Evolutionary conservation across 176 grass and related monocot species (phyloP).

Genomic region (Oropetium thomaeum): DNA sequence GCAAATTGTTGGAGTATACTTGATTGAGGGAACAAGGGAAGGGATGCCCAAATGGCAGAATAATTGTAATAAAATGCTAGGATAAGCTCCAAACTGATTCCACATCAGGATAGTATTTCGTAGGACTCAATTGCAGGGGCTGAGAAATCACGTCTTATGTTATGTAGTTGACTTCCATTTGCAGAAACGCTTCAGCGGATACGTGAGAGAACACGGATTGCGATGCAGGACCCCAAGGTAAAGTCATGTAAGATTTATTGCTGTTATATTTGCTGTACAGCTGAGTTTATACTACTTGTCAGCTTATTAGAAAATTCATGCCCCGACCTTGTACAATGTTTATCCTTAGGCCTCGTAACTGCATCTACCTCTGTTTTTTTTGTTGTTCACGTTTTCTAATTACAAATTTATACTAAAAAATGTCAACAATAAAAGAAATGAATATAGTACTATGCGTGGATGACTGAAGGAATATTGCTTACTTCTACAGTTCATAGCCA

Average conservation of each 20-base stretch:
- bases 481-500: too few species aligned
- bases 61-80: not conserved
- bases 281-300: not conserved
- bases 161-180: constrained; percentile 27
- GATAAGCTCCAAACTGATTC: not conserved
- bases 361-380: too few species aligned
- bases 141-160: constrained; percentile 2
- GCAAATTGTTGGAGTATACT: not conserved
- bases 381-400: too few species aligned
- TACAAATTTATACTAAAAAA: too few species aligned
- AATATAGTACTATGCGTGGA: too few species aligned
- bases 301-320: not conserved
- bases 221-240: constrained; percentile 99
- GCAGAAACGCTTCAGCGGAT: constrained; percentile 89
- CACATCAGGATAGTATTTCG: not conserved
- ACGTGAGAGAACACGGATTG: constrained; percentile 80
- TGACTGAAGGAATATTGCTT: too few species aligned
- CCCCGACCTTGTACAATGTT: not conserved
- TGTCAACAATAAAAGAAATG: too few species aligned
- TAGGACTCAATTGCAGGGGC: not conserved
- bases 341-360: not conserved
- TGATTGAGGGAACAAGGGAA: not conserved
- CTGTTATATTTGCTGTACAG: constrained; percentile 23
- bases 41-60: not conserved
- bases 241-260: constrained; percentile 90